Conservation (phyloP, 164 flowering plant species). For the Protea cynaroides region DNA sequence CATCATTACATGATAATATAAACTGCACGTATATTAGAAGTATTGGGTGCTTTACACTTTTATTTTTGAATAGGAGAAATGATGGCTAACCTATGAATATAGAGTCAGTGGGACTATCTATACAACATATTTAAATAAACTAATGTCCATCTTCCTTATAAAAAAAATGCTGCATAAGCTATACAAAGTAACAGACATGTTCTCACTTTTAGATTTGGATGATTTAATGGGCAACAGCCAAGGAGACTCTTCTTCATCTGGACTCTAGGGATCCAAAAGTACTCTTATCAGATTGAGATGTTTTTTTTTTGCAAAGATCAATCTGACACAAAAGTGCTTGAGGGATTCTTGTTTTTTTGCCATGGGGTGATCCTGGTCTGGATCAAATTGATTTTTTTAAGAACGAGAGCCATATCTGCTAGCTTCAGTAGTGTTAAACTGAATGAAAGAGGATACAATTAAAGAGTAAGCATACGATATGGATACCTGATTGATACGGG, state of each 20-base stretch:
- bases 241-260: neutral
- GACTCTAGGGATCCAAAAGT: no score
- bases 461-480: no score
- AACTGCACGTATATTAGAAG: no score
- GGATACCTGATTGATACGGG: no score
- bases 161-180: neutral
- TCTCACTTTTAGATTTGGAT: neutral
- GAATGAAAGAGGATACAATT: no score
- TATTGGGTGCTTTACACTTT: no score
- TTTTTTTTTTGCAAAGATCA: neutral
- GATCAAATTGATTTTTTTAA: neutral
- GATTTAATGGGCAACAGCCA: neutral
- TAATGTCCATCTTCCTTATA: neutral
- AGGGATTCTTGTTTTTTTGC: neutral
- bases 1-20: no score
- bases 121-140: no score
- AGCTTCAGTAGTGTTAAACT: no score
- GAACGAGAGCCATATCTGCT: no score
- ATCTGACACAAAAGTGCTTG: neutral
- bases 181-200: neutral
- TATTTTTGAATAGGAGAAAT: neutral
- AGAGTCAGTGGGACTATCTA: no score
- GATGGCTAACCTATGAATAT: neutral
- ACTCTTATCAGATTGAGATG: neutral
- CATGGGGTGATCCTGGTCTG: no score